These are phyloP conservation scores for Candida schatavii DNA, from an alignment of 805 yeast species.

Conservation along the genomic window DNA sequence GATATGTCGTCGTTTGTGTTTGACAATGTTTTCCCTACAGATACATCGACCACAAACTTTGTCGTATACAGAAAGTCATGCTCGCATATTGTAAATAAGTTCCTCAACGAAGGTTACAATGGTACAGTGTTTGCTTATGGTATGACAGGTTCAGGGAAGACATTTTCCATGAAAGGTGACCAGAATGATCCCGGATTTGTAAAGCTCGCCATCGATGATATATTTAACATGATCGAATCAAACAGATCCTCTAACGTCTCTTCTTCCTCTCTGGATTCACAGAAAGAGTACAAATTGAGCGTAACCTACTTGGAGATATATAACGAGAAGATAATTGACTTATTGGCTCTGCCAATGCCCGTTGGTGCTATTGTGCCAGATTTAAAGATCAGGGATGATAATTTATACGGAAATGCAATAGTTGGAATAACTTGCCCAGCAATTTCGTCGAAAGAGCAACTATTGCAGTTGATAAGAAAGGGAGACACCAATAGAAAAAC, in stretches of 20 bases:
- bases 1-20: constrained; percentile 63
- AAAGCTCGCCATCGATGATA: constrained; percentile 58
- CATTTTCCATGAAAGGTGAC: constrained; percentile 80
- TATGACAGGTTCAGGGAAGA: constrained; percentile 92
- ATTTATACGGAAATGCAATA: constrained; percentile 67
- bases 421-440: constrained; percentile 66
- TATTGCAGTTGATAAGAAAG: constrained; percentile 53
- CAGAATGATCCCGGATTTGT: constrained; percentile 66
- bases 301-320: constrained; percentile 83
- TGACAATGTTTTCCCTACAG: constrained; percentile 74
- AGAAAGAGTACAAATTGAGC: constrained; percentile 43
- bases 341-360: constrained; percentile 33
- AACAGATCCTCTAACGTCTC: no score
- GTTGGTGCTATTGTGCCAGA: constrained; percentile 39
- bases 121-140: constrained; percentile 94
- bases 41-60: constrained; percentile 41
- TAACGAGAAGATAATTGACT: constrained; percentile 82
- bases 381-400: constrained; percentile 75
- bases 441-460: constrained; percentile 56
- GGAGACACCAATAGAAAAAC: constrained; percentile 81
- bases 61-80: constrained; percentile 60
- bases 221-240: constrained; percentile 48
- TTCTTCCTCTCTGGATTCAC: constrained; percentile 7
- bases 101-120: constrained; percentile 69
- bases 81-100: constrained; percentile 49